Evolutionary conservation across 805 yeast species (phyloP), one percentile per base, ranked within the genome.

Genomic region (Osmozyma mogii): DNA sequence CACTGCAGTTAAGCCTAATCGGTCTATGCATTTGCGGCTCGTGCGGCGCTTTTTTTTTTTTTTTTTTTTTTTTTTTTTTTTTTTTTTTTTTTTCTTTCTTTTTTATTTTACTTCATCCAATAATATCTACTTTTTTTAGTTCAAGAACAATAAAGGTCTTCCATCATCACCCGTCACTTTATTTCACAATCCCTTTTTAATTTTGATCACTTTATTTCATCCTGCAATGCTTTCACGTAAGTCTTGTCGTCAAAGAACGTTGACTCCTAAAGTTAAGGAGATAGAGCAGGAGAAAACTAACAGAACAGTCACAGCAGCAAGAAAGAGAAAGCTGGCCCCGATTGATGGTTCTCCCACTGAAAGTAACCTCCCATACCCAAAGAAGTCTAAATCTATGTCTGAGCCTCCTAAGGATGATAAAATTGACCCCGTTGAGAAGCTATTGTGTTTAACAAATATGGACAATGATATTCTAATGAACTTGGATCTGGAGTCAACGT

Each of bases 401-500:
- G 17, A 4, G 5, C 12, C 12, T 7, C 9, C 10, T 9, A 38
- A 41, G n/a, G 39, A 44, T 17, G 64, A 60, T 35, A 56, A 44
- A 31, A 52, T 61, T 16, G 69, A 63, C 38, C 69, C 68, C 5
- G 66, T 63, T 29, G 65, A 62, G 39, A 61, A 52, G 36, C 49
- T 63, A 20, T 45, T 62, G 28, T 54, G 62, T 32, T 52, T 59
- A 31, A 49, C 62, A 8, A 54, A 45, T 30, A 34, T 43, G 15
- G 47, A 55, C 32, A 47, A 41, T 21, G 65, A 58, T 35, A 50
- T 56, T 22, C 47, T 58, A 29, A 43, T 48, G 30, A 46, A 47
- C 25, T 38, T 52, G 32, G 58, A 50, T 31, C 9, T 6, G 25
- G 11, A 7, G 7, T 15, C 19, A 15, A 5, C 5, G 9, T 11